Conservation (phyloP, 2,329 filamentous ascomycete species). For the Paracoccidioides lutzii region DNA sequence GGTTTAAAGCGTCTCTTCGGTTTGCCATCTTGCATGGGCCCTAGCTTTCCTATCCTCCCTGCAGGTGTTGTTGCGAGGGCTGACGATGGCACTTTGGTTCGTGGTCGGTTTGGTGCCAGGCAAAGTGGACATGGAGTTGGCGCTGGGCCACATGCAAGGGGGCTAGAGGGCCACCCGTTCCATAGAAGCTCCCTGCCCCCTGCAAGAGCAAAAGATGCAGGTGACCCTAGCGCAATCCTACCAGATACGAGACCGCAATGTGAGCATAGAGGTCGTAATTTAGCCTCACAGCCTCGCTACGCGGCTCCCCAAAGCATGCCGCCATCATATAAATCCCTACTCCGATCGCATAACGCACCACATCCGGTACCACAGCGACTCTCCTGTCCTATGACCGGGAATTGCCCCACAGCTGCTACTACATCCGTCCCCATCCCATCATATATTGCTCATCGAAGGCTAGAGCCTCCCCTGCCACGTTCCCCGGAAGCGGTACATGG, state of each 20-base stretch:
- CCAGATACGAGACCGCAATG: background rate
- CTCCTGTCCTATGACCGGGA: slow-evolving; percentile 3
- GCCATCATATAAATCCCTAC: background rate
- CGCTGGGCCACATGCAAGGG: slow-evolving; percentile 11
- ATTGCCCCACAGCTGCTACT: background rate
- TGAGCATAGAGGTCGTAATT: background rate
- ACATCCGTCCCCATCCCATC: slow-evolving; percentile 6
- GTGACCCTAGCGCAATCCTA: background rate
- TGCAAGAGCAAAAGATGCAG: slow-evolving; percentile 9
- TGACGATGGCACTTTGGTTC: slow-evolving; percentile 29
- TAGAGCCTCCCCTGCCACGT: background rate
- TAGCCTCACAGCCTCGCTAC: background rate
- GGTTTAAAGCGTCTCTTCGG: slow-evolving; percentile 19
- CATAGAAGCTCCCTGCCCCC: slow-evolving; percentile 18
- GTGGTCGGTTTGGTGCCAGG: slow-evolving; percentile 28
- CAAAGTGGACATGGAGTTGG: slow-evolving; percentile 30
- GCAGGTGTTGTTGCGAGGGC: slow-evolving; percentile 23
- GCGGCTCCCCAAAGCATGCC: background rate
- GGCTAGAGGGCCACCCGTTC: slow-evolving; percentile 24
- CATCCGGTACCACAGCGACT: slow-evolving; percentile 4
- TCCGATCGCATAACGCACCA: background rate
- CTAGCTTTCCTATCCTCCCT: slow-evolving; percentile 9
- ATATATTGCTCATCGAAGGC: slow-evolving; percentile 4
- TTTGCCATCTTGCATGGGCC: slow-evolving; percentile 11
- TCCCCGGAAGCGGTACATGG: background rate